Percentiles rank a stretch among this genome's conserved stretches.
Conservation (phyloP, 164 flowering plant species). For the Magnolia kwangsiensis region DNA sequence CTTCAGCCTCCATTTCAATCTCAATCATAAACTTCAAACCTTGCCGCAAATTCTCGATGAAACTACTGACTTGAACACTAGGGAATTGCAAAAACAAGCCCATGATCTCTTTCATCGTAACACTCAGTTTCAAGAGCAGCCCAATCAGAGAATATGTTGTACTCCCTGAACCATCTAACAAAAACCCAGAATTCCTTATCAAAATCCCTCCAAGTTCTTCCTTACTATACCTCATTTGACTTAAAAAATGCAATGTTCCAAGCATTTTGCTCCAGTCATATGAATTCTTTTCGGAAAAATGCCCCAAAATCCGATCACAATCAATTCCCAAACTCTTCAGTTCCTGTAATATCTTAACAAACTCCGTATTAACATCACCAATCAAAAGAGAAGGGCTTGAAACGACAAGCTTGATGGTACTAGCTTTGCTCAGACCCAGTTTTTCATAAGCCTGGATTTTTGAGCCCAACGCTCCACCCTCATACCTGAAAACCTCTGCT, state of each 20-base stretch:
- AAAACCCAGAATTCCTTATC: constrained; percentile 33
- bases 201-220: constrained; percentile 36
- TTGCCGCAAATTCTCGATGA: constrained; percentile 39
- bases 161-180: constrained; percentile 50
- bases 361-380: constrained; percentile 32
- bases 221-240: constrained; percentile 31
- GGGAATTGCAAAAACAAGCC: constrained; percentile 47
- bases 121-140: constrained; percentile 48
- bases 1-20: constrained; percentile 47
- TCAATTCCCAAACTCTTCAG: constrained; percentile 42
- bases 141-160: constrained; percentile 32
- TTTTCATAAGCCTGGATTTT: constrained; percentile 20
- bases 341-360: constrained; percentile 33
- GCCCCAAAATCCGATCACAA: constrained; percentile 36
- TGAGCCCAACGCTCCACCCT: constrained; percentile 34
- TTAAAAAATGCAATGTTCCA: constrained; percentile 31
- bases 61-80: constrained; percentile 27
- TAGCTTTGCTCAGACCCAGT: constrained; percentile 35
- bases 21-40: constrained; percentile 37
- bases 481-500: constrained; percentile 44
- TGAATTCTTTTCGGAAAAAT: constrained; percentile 27
- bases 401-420: constrained; percentile 32
- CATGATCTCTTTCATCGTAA: constrained; percentile 20
- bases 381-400: constrained; percentile 48
- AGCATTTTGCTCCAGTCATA: constrained; percentile 50